These are phyloP conservation scores for Lachnellula hyalina DNA, from an alignment of 2,329 filamentous ascomycete species.

Conservation along the genomic window DNA sequence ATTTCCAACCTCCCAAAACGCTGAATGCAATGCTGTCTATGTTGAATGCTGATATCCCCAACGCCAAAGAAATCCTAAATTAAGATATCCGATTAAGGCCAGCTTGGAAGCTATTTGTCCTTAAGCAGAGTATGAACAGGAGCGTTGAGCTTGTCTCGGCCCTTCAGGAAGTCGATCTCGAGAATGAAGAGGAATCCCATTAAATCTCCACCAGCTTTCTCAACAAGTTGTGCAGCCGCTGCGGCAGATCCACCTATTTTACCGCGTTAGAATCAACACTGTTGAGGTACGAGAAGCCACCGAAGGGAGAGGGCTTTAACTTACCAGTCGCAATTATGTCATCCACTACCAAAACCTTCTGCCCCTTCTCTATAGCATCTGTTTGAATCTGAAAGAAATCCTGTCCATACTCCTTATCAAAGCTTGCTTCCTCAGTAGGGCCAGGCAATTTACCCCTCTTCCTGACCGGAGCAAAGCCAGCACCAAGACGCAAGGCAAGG, in stretches of 20 bases:
- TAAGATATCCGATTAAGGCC: neutral
- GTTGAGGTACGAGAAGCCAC: neutral
- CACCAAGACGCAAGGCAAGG: conserved; percentile 75
- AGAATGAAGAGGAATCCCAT: conserved; percentile 93
- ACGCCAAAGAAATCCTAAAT: conserved; percentile 20
- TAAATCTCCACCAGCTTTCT: conserved; percentile 78
- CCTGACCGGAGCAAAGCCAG: conserved; percentile 85
- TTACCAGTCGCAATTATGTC: conserved; percentile 97
- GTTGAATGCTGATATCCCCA: conserved; percentile 19
- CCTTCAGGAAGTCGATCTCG: conserved; percentile 89
- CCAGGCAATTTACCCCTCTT: conserved; percentile 97
- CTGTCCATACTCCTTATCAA: conserved; percentile 92
- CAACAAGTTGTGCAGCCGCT: conserved; percentile 80
- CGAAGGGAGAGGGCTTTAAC: conserved; percentile 27
- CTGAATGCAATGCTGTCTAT: conserved; percentile 28
- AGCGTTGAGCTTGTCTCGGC: conserved; percentile 79
- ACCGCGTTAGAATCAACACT: conserved; percentile 6
- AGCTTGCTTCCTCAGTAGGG: conserved; percentile 76
- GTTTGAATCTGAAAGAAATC: conserved; percentile 96
- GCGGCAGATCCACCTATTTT: conserved; percentile 77
- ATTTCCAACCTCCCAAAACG: neutral
- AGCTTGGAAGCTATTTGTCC: conserved; percentile 19
- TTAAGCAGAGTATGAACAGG: conserved; percentile 77
- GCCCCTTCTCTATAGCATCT: conserved; percentile 75
- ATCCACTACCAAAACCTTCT: conserved; percentile 90